Evolutionary conservation across 345 rosid species (phyloP), one percentile per base, ranked within the genome.

Genomic region (Euphorbia pulcherrima): DNA sequence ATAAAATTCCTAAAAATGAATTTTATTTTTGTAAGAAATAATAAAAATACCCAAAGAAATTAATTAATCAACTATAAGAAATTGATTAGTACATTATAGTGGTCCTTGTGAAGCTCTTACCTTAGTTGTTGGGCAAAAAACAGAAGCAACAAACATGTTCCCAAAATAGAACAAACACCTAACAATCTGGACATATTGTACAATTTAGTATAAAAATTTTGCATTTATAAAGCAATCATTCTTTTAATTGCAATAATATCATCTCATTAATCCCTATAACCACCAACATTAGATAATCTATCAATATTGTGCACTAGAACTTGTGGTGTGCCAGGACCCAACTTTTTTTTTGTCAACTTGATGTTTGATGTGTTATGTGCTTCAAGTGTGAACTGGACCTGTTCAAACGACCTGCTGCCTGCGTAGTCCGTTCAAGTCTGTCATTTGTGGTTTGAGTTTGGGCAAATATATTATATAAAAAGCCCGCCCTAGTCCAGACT

Each of bases 211-310:
- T 10, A 54, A 60, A 35, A 24, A 23, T 13, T 30, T 13, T 16
- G 18, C 11, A 37, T 27, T 6, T n/a, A 10, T 41, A 1, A 17
- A 18, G 41, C 14, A 39, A 41, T 62, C 39, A 56, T 40, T 10
- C 21, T 6, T 23, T 46, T 24, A 33, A 28, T 51, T 12, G 59
- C n/a, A 37, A 51, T 53, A 53, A 30, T 11, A 1, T 26, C 55
- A 14, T 29, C 4, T 41, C 10, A 30, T 60, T 50, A 62, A 67
- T 44, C 69, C 64, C 55, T 71, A 23, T 47, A 62, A 62, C 73
- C 39, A 71, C 68, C 67, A 74, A 58, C 74, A 33, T 33, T 2
- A 33, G 37, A 33, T 33, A 33, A 33, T 7, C 7, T 7, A 33
- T 2, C 37, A 3, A 33, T 33, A 33, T 33, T 33, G 37, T 2